Evolutionary conservation across 2,329 filamentous ascomycete species (phyloP).

Genomic region (Talaromyces islandicus): DNA sequence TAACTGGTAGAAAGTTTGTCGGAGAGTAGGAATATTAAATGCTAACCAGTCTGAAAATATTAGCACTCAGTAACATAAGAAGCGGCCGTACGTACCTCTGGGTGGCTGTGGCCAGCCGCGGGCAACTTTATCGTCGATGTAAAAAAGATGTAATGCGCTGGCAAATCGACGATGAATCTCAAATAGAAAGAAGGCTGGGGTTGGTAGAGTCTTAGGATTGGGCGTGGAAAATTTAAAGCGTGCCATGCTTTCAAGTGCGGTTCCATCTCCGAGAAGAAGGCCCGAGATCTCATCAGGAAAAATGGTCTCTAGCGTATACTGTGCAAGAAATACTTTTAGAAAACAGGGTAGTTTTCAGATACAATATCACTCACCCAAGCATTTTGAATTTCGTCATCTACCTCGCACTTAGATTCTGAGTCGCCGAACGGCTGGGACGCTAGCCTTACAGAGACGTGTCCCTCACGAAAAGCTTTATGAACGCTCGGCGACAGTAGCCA

Average conservation of each 20-base stretch:
- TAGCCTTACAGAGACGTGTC: conserved; percentile 6
- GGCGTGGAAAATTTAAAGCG: conserved; percentile 7
- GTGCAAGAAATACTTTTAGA: neutral
- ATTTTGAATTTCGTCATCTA: neutral
- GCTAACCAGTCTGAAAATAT: neutral
- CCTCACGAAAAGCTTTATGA: conserved; percentile 8
- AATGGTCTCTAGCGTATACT: conserved; percentile 1
- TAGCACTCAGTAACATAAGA: neutral
- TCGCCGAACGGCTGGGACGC: neutral
- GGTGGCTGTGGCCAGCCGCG: conserved; percentile 8
- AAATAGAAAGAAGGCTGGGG: conserved; percentile 9
- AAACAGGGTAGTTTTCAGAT: neutral
- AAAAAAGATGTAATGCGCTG: conserved; percentile 11
- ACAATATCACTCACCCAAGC: neutral
- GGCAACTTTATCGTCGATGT: conserved; percentile 10
- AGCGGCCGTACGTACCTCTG: neutral
- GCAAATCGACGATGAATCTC: conserved; percentile 11
- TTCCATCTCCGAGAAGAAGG: conserved; percentile 4
- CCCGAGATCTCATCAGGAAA: neutral
- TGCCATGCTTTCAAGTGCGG: neutral
- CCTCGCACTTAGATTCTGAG: neutral
- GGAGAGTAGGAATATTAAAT: neutral
- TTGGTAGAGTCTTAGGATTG: conserved; percentile 2
- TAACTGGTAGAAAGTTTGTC: neutral
- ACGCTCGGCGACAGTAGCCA: conserved; percentile 8